phyloP scores from a whole-genome alignment of 352 stramenopile species.

The Pythium guiyangense region DNA sequence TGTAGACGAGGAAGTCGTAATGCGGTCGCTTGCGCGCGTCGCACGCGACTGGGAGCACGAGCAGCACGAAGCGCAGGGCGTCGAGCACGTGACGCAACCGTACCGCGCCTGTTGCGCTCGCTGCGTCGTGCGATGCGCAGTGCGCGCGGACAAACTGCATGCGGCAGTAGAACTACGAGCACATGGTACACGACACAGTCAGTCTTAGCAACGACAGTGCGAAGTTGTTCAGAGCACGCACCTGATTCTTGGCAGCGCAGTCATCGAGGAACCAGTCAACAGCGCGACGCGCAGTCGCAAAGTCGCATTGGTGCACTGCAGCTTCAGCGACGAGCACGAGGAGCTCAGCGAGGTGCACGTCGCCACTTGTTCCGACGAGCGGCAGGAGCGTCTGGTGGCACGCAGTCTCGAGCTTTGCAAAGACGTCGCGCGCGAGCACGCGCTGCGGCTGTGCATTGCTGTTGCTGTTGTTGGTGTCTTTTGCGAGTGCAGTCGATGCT shows the following conservation, averaged over 20 bases:
- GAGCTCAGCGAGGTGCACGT: constrained; percentile 59
- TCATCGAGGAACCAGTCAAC: constrained; percentile 74
- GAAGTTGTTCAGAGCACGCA: constrained; percentile 11
- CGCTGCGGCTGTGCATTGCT: constrained; percentile 3
- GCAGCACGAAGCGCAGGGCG: constrained; percentile 70
- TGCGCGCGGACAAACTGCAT: constrained; percentile 78
- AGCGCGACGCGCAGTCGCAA: constrained; percentile 42
- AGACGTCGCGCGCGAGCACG: constrained; percentile 31
- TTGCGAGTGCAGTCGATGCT: no score
- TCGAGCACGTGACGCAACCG: constrained; percentile 56
- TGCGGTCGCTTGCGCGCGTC: constrained; percentile 46
- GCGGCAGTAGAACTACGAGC: constrained; percentile 80
- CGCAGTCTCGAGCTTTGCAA: constrained; percentile 24
- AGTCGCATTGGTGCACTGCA: constrained; percentile 61
- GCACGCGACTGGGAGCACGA: constrained; percentile 68
- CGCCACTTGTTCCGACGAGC: constrained; percentile 9
- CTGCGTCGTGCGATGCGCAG: constrained; percentile 41
- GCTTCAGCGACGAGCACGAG: constrained; percentile 74
- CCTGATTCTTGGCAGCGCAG: constrained; percentile 68
- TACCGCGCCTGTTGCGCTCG: constrained; percentile 27
- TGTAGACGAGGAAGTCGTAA: constrained; percentile 92
- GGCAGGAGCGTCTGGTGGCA: constrained; percentile 36
- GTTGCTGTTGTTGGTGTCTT: no score
- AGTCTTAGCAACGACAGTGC: not conserved
- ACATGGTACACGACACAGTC: not conserved